A percentile compares a stretch with the other conserved stretches of the same genome.
phyloP scores from a whole-genome alignment of 352 stramenopile species.

The Phytopythium ostracodes region DNA sequence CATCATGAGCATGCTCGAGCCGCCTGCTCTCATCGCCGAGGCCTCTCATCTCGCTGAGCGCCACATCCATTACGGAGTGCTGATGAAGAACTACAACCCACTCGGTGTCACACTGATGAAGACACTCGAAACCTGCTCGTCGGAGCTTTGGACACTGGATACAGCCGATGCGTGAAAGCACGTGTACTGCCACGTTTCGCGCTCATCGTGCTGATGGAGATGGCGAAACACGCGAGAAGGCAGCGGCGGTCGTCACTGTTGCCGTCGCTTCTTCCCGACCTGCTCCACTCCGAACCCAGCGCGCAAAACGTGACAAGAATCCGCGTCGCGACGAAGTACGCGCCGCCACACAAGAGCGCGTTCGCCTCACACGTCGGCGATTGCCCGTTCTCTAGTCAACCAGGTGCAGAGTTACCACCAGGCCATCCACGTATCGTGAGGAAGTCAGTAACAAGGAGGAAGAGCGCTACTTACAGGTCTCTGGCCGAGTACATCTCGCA shows the following conservation, averaged over 20 bases:
- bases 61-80: constrained; percentile 37
- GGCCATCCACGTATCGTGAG: neutral
- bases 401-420: neutral
- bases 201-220: constrained; percentile 20
- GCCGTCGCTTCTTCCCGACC: neutral
- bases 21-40: constrained; percentile 21
- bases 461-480: neutral
- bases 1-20: constrained; percentile 34
- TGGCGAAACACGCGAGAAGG: constrained; percentile 9
- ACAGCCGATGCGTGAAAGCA: constrained; percentile 18
- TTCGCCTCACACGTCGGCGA: neutral
- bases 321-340: neutral
- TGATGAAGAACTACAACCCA: constrained; percentile 30
- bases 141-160: constrained; percentile 25
- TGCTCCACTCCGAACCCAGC: neutral
- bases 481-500: neutral
- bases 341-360: neutral
- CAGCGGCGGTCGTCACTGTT: neutral
- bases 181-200: constrained; percentile 25
- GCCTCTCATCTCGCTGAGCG: constrained; percentile 22
- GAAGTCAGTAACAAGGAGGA: neutral
- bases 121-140: constrained; percentile 24
- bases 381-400: neutral
- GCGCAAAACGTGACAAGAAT: neutral
- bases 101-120: constrained; percentile 23